Base-by-base conservation (phyloP, 495 filamentous ascomycete species). In the Penicillium steckii region DNA sequence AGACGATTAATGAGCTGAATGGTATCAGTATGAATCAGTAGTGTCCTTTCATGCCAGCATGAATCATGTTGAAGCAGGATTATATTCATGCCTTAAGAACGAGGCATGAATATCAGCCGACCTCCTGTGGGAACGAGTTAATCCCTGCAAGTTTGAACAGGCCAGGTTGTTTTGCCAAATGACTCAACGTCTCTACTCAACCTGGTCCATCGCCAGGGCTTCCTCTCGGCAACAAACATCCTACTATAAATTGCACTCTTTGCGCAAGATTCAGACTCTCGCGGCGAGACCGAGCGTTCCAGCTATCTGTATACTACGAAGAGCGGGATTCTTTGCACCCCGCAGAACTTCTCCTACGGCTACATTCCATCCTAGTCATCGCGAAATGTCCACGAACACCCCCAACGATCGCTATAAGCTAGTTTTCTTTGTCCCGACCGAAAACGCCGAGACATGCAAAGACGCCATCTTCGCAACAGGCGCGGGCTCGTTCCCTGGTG, bases 381-480 rank as follows among this genome's bases (percentile, higher is more conserved):
- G 42, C 24, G 43, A 32, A 5, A 59, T 59, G 56, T 54, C 58
- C 8, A 44, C 60, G 25, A 45, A 55, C 10, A 41, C 61, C 18
- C 19, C 35, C 8, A 55, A 62, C 25, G 64, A 66, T 48, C 75
- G 75, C 53, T 79, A 75, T 67, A 79, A 78, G 33, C 75, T 79
- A 22, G 50, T 78, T 53, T 79, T 78, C 66, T 76, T 67, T 49
- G 76, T 76, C 13, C 76, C 76, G 1, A 58, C 67, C 32, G 50
- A 64, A 19, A 60, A 73, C 50, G 53, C 68, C 17, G 71, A 78
- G 29, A 26, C 53, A 10, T 77, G 72, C 55, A 79, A 78, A 54
- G 68, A 76, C 37, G 75, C 75, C 37, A 56, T 79, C 46, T 79
- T 79, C 58, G 62, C 68, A 2, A 66, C 59, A 30, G 73, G 76